These are phyloP conservation scores for Huntiella abstrusa DNA, from an alignment of 2,329 filamentous ascomycete species.

Conservation along the genomic window DNA sequence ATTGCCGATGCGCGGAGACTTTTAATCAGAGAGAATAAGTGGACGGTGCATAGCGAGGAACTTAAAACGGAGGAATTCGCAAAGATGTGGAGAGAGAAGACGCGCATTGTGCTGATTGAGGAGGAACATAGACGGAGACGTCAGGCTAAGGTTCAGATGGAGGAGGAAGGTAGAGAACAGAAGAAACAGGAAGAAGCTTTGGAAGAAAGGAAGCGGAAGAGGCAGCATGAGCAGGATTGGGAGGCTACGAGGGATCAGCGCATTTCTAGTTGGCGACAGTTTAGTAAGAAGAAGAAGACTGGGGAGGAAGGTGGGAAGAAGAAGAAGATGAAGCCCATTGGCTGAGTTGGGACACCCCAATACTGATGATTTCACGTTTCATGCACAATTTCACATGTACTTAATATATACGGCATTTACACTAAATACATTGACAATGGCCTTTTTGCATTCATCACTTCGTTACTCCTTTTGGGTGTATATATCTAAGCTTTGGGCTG, in stretches of 20 bases:
- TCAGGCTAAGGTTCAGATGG: conserved; percentile 85
- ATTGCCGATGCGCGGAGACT: conserved; percentile 93
- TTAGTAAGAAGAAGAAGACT: conserved; percentile 53
- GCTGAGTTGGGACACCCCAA: conserved; percentile 18
- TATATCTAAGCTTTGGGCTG: conserved; percentile 18
- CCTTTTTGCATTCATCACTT: not conserved
- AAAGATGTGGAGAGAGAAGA: conserved; percentile 75
- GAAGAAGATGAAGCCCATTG: conserved; percentile 49
- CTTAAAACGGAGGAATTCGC: conserved; percentile 69
- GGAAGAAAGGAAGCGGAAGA: conserved; percentile 63
- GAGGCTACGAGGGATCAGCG: conserved; percentile 78
- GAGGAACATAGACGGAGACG: conserved; percentile 70
- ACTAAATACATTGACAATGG: not conserved
- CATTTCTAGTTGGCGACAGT: conserved; percentile 87
- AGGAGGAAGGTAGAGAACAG: conserved; percentile 85
- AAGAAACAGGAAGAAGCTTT: conserved; percentile 69
- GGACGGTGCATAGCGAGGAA: conserved; percentile 75
- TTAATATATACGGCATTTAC: not conserved
- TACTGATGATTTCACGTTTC: not conserved
- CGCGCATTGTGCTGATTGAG: conserved; percentile 75
- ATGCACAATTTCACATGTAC: not conserved
- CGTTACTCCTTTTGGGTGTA: not conserved
- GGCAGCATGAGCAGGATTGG: conserved; percentile 89
- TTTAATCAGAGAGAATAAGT: conserved; percentile 83
- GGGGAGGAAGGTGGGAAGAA: conserved; percentile 36